Evolutionary conservation across 1,139 yeast genomes (phyloP).

Genomic region (Hemisphaericaspora xylofermentans): DNA sequence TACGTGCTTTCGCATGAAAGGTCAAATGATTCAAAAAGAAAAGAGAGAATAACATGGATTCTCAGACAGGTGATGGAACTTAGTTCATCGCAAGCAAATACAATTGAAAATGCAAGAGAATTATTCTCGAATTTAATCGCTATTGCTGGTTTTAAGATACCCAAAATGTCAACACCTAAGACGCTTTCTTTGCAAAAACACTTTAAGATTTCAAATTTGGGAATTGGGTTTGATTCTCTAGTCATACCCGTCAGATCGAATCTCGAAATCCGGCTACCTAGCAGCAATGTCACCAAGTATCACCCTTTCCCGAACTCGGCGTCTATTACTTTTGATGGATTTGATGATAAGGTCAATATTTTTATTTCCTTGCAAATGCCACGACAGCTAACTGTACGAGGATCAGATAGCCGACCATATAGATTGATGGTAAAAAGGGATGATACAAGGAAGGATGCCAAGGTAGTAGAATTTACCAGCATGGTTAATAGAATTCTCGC

Average conservation of each 20-base stretch:
- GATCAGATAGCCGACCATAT: conserved; percentile 73
- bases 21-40: conserved; percentile 62
- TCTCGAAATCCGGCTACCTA: conserved; percentile 66
- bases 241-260: conserved; percentile 82
- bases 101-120: conserved; percentile 26
- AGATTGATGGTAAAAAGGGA: conserved; percentile 84
- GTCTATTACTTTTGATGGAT: conserved; percentile 52
- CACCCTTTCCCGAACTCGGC: conserved; percentile 56
- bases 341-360: conserved; percentile 65
- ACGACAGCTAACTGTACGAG: conserved; percentile 69
- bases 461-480: conserved; percentile 88
- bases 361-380: conserved; percentile 87
- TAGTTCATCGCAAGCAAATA: conserved; percentile 15
- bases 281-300: conserved; percentile 42
- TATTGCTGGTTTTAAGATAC: conserved; percentile 34
- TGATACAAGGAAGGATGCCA: conserved; percentile 93
- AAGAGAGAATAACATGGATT: conserved; percentile 44
- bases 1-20: conserved; percentile 71
- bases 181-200: conserved; percentile 40
- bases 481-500: conserved; percentile 75
- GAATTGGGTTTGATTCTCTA: conserved; percentile 57
- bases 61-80: conserved; percentile 15
- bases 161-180: conserved; percentile 29
- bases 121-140: conserved; percentile 36
- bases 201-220: conserved; percentile 45